Percentiles rank a stretch among this genome's conserved stretches.
These are phyloP conservation scores for Camellia japonica DNA, from an alignment of 148 eudicot species.

Conservation along the genomic window DNA sequence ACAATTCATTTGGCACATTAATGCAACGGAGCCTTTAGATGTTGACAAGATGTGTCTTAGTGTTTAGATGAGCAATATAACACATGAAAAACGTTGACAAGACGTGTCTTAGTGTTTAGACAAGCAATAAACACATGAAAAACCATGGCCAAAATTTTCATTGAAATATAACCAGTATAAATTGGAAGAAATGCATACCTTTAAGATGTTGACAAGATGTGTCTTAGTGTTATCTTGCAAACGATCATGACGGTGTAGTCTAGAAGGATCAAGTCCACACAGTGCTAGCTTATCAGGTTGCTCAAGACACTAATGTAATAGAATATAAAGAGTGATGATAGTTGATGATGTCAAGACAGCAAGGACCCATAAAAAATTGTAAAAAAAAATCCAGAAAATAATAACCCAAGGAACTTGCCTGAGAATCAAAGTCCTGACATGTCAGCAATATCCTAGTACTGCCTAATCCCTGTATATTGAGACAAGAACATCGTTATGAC, in stretches of 20 bases:
- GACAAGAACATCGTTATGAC: not conserved
- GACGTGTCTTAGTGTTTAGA: constrained; percentile 29
- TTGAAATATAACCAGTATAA: not conserved
- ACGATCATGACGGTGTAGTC: constrained; percentile 58
- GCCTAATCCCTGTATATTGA: constrained; percentile 49
- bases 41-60: too few relatives aligned
- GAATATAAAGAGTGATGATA: not conserved
- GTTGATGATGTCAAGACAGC: not conserved
- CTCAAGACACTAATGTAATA: constrained; percentile 47
- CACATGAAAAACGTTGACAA: constrained; percentile 29
- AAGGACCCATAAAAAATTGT: not conserved
- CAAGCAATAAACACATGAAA: not conserved
- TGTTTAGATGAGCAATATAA: too few relatives aligned
- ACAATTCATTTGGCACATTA: not conserved
- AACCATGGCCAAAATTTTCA: not conserved
- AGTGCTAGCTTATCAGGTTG: constrained; percentile 64
- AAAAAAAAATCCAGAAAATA: not conserved
- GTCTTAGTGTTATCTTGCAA: constrained; percentile 54
- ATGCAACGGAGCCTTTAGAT: constrained; percentile 37
- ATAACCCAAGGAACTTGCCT: constrained; percentile 35
- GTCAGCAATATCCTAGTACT: constrained; percentile 56
- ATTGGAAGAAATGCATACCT: constrained; percentile 34
- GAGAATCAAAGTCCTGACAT: constrained; percentile 52
- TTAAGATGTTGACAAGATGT: constrained; percentile 56
- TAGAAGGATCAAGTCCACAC: constrained; percentile 71